A percentile compares a stretch with the other conserved stretches of the same genome.
Evolutionary conservation across 495 filamentous ascomycete genomes (phyloP).

Genomic region (Hypoxylon perforatum): DNA sequence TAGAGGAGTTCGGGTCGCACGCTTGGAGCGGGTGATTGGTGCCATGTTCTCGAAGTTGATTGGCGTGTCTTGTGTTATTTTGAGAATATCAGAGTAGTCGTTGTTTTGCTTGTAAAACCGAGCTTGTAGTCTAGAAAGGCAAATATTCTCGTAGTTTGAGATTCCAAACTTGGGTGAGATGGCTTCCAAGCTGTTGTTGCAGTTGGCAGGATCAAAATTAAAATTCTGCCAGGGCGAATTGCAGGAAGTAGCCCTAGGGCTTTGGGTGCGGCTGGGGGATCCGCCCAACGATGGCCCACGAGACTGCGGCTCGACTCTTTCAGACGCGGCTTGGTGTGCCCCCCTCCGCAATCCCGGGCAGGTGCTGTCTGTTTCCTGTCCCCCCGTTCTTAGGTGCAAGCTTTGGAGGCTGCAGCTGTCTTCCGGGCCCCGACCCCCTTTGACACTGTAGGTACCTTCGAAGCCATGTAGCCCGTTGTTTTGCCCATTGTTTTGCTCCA

Average conservation of each 20-base stretch:
- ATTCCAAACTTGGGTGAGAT: neutral
- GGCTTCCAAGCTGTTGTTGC: neutral
- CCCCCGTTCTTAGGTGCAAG: neutral
- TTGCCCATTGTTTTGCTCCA: neutral
- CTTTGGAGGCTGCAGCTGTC: neutral
- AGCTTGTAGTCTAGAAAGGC: no score
- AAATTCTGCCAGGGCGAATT: neutral
- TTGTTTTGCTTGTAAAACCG: no score
- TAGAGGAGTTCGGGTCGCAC: no score
- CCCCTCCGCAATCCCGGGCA: constrained; percentile 3
- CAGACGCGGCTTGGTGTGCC: neutral
- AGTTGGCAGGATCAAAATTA: neutral
- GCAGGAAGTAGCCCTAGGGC: neutral
- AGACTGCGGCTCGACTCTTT: neutral
- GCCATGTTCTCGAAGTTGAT: no score
- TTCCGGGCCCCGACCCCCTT: neutral
- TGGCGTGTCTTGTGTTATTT: no score
- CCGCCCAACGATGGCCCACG: neutral
- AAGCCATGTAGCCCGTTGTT: neutral
- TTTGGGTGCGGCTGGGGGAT: neutral
- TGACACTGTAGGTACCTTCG: neutral
- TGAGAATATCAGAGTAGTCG: no score
- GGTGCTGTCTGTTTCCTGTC: neutral
- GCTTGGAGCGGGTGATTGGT: no score
- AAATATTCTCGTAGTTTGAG: neutral